phyloP scores from a whole-genome alignment of 306 rosid genomes.

The Rubus idaeus region DNA sequence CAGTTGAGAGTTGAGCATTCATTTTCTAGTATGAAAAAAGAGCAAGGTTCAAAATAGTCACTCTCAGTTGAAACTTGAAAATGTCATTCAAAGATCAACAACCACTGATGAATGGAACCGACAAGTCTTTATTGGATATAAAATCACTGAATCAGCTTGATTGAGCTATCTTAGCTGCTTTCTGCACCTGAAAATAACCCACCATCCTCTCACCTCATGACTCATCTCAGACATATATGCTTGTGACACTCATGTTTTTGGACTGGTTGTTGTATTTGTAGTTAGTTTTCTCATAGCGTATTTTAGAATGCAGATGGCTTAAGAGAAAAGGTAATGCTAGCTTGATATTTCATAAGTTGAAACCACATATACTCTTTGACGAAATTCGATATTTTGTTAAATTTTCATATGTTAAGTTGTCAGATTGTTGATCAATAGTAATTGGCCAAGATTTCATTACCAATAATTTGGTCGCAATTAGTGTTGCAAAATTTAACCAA shows the following conservation, averaged over 20 bases:
- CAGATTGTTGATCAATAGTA: no score
- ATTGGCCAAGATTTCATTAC: no score
- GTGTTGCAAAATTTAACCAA: no score
- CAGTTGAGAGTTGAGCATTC: not conserved
- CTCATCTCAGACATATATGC: not conserved
- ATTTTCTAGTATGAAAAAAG: slow-evolving; percentile 17
- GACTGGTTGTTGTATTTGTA: not conserved
- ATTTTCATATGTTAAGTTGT: no score
- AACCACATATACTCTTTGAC: not conserved
- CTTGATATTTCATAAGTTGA: not conserved
- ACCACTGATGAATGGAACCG: slow-evolving; percentile 12
- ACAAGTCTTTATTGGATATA: slow-evolving; percentile 19
- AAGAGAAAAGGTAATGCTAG: slow-evolving; percentile 5
- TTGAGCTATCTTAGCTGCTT: slow-evolving; percentile 28
- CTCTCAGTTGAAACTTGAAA: not conserved
- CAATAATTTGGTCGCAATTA: no score
- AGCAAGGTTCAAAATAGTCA: slow-evolving; percentile 15
- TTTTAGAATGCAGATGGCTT: not conserved
- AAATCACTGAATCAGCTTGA: slow-evolving; percentile 55
- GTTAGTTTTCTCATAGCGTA: not conserved
- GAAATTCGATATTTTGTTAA: no score
- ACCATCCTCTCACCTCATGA: slow-evolving; percentile 29
- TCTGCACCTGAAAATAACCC: slow-evolving; percentile 34
- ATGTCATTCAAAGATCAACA: slow-evolving; percentile 21
- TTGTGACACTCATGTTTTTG: not conserved